Conservation (phyloP, 1,284 basidiomycete species). For the Cutaneotrichosporon sp. region DNA sequence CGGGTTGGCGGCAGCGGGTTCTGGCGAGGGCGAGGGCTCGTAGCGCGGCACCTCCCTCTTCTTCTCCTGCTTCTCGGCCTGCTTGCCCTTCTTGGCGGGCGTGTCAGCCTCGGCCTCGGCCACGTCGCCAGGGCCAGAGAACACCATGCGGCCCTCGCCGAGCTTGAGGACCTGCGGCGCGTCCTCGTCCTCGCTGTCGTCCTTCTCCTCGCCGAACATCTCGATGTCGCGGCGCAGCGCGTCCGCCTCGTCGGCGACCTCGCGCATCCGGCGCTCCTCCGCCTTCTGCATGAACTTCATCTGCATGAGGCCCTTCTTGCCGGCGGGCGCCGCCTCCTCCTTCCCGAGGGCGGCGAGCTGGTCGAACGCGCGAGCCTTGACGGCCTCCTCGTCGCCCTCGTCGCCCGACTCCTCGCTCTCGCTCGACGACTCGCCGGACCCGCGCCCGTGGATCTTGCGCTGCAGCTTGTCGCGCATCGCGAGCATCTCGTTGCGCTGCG, state of each 20-base stretch:
- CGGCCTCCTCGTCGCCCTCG: constrained; percentile 56
- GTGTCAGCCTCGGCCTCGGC: not conserved
- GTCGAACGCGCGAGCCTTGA: constrained; percentile 70
- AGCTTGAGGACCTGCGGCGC: constrained; percentile 47
- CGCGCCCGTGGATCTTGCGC: constrained; percentile 64
- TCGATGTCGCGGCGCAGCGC: constrained; percentile 71
- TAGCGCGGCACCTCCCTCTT: not conserved
- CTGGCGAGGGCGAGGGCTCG: constrained; percentile 9
- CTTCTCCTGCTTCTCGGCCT: not conserved
- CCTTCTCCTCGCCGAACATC: constrained; percentile 48
- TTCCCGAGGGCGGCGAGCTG: constrained; percentile 64
- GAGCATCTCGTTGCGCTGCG: constrained; percentile 56
- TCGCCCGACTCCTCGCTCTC: constrained; percentile 59
- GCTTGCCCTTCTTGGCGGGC: too few relatives aligned
- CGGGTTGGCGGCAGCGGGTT: constrained; percentile 59
- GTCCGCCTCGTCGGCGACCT: constrained; percentile 64
- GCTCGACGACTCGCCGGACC: constrained; percentile 53
- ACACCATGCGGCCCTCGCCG: constrained; percentile 57
- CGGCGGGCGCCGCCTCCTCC: constrained; percentile 30
- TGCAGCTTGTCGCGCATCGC: constrained; percentile 79
- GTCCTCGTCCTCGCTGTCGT: constrained; percentile 56
- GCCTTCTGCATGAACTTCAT: constrained; percentile 98
- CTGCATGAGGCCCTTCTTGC: constrained; percentile 65
- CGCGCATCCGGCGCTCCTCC: constrained; percentile 65
- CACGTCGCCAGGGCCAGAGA: constrained; percentile 42